Base-by-base conservation (phyloP, 192 early-diverging fungal genomes). In the Dimargaris xerosporica region DNA sequence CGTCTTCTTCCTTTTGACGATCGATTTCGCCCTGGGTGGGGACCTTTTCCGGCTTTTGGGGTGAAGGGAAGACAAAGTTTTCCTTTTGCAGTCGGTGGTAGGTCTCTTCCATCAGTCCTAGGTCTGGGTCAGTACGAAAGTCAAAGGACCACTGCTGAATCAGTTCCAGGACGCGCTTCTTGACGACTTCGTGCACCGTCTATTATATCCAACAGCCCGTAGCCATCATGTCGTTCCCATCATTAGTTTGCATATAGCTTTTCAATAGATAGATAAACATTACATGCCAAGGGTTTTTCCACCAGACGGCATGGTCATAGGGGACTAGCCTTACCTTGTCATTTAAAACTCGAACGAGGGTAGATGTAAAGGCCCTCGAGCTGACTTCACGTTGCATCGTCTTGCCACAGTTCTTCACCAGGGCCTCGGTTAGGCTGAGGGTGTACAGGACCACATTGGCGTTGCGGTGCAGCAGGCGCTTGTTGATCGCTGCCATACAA, bases 1-100 rank as follows among this genome's bases (percentile, higher is more conserved):
- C 91, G 26, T 98, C 95, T 64, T 94, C 91, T 69, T 98, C 94
- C 64, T 94, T 90, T 64, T 90, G 84, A 62, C 84, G 88, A 45
- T 89, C 88, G n/a, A 83, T 62, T 42, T 91, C 82, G 46, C 73
- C 78, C 71, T 80, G 69, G 59, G 71, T 81, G 10, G 78, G 72
- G 28, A 86, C 78, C 66, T 90, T 90, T 61, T 90, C 83, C n/a
- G 85, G 85, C 58, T 84, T 87, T 64, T 90, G 85, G 25, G 87
- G 87, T 47, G 84, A 83, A 43, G 85, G 85, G 43, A 90, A 89
- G 5, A 71, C 66, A 67, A 85, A 71, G 54, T 73, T 54, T 63
- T 63, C 30, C n/a, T 44, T n/a, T 25, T 63, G 62, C 25, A 50
- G 51, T 50, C 47, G 70, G 23, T 79, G 78, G 56, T 83, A 83